Conservation (phyloP, 345 rosid species). For the Jatropha curcas region DNA sequence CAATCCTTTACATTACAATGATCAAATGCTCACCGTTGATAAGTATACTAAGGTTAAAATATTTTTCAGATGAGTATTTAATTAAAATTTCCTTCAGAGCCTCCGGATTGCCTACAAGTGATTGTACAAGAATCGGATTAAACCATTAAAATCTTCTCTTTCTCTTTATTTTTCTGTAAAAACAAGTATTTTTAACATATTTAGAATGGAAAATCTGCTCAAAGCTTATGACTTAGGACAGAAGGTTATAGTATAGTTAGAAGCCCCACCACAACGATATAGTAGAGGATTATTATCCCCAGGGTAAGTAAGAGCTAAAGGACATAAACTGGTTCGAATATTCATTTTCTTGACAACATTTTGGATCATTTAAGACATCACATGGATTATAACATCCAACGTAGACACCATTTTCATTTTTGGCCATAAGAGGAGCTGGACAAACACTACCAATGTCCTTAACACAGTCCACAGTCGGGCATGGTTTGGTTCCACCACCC, state of each 20-base stretch:
- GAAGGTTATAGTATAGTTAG: conserved; percentile 21
- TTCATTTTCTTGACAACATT: conserved; percentile 26
- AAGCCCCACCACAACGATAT: conserved; percentile 26
- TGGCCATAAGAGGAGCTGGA: conserved; percentile 22
- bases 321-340: conserved; percentile 23
- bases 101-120: too few species aligned
- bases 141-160: too few species aligned
- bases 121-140: too few species aligned
- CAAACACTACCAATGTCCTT: conserved; percentile 28
- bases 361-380: conserved; percentile 20
- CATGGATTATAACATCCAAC: conserved; percentile 32
- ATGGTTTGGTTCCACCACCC: conserved; percentile 26
- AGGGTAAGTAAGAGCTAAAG: conserved; percentile 22
- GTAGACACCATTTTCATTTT: conserved; percentile 16
- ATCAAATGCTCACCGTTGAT: too few species aligned
- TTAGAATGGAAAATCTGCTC: too few species aligned
- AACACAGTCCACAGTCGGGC: conserved; percentile 32
- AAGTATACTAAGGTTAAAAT: too few species aligned
- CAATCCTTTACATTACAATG: too few species aligned
- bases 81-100: too few species aligned
- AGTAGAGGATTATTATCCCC: conserved; percentile 27
- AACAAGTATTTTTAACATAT: too few species aligned
- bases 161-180: too few species aligned
- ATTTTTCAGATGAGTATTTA: too few species aligned
- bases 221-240: conserved; percentile 15